Evolutionary conservation across 2,329 filamentous ascomycete genomes (phyloP), one percentile per base, ranked within the genome.

Genomic region (Penicillium paneum): DNA sequence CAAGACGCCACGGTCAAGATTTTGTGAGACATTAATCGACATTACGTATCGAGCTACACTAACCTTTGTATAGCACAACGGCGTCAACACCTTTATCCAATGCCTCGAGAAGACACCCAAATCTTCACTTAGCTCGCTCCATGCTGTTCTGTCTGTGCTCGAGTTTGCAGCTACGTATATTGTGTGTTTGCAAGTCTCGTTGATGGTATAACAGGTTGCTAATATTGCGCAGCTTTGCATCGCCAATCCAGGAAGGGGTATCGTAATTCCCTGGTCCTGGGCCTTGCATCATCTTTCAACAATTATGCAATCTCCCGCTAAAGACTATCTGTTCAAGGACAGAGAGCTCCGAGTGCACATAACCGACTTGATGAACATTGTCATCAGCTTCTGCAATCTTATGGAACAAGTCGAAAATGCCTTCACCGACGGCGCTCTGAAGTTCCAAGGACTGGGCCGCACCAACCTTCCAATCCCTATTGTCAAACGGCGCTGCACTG

Each of bases 211-310:
- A n/a, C 11, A 31, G 5, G 26, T 34, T 29, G 21, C 38, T 39
- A 5, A 50, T 17, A 5, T 13, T 15, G 32, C 39, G 2, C 17
- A 59, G 55, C 49, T 61, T 31, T 57, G 51, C 29, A 35, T 57
- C 6, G 39, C 52, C 13, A 61, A 54, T 40, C 51, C 54, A 17
- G 49, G 36, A 4, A 55, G 24, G 28, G 57, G 54, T 3, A 48
- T 59, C 8, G 45, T 51, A 3, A 19, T 61, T 7, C 59, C 59
- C 4, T 57, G 47, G 44, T 57, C 59, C 8, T 61, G 59, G 59
- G 52, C 52, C 11, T 17, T 57, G 13, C 49, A 53, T 3, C 41
- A 61, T 38, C 47, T 61, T 15, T 49, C 54, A 26, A 45, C 19
- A 8, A 43, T 59, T 28, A 53, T 55, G 24, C 40, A 45, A 17